Evolutionary conservation across 371 early-diverging fungal species (phyloP).

Genomic region (Mortierella sp.): DNA sequence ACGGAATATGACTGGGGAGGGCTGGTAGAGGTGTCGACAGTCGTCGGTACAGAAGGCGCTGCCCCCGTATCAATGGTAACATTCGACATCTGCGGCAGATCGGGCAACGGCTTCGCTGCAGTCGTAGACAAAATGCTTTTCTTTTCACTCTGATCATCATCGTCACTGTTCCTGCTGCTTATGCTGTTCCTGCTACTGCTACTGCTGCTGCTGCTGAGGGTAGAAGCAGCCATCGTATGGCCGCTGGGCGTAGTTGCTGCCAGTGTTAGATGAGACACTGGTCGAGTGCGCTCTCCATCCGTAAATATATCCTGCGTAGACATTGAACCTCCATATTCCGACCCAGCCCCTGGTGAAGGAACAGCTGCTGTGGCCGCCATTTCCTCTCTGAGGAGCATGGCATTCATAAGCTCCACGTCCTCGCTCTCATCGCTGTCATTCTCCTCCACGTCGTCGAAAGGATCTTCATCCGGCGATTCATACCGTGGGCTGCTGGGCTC

Average conservation of each 20-base stretch:
- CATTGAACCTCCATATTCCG: no score
- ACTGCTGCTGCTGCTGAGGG: background rate
- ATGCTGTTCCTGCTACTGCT: background rate
- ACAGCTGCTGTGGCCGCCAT: slow-evolving; percentile 10
- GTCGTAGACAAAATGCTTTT: background rate
- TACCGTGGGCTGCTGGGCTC: slow-evolving; percentile 1
- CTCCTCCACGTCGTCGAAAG: background rate
- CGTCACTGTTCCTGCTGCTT: background rate
- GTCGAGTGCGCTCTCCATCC: background rate
- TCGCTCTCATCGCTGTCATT: slow-evolving; percentile 8
- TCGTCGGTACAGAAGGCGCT: background rate
- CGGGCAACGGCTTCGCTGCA: background rate
- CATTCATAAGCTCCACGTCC: slow-evolving; percentile 34
- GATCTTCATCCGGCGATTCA: background rate
- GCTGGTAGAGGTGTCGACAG: background rate
- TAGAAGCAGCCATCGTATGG: slow-evolving; percentile 8
- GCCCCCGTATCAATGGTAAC: background rate
- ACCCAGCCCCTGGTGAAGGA: background rate
- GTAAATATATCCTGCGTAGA: background rate
- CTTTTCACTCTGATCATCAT: background rate
- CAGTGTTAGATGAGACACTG: slow-evolving; percentile 18
- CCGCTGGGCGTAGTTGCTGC: slow-evolving; percentile 13
- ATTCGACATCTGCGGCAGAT: no score
- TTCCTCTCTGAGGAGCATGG: slow-evolving; percentile 39
- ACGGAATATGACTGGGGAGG: background rate